These are phyloP conservation scores for Garcia nutans DNA, from an alignment of 345 rosid genomes.

Conservation along the genomic window DNA sequence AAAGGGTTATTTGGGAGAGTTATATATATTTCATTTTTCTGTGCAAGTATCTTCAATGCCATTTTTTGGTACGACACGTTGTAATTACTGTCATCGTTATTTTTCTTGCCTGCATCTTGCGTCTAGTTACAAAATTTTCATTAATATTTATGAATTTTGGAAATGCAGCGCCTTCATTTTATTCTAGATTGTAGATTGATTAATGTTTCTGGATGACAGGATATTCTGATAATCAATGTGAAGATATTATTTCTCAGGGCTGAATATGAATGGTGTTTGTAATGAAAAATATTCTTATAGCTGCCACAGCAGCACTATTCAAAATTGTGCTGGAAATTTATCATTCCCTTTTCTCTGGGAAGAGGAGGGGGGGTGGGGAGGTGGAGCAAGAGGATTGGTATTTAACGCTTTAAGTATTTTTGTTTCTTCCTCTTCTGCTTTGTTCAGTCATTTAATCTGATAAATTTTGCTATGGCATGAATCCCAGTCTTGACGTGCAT, in stretches of 20 bases:
- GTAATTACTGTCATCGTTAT: background rate
- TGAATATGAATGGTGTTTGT: constrained; percentile 2
- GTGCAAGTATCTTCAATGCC: background rate
- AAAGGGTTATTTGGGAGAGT: constrained; percentile 81
- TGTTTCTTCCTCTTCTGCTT: constrained; percentile 11
- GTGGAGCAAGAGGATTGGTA: background rate
- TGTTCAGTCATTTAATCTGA: constrained; percentile 63
- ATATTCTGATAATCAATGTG: background rate
- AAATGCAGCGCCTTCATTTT: background rate
- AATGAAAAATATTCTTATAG: constrained; percentile 8
- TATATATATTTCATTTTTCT: constrained; percentile 23
- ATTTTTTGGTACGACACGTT: background rate
- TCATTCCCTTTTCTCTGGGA: constrained; percentile 6
- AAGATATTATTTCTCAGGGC: background rate
- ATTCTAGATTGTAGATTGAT: constrained; percentile 5
- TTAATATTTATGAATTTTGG: background rate
- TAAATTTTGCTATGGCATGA: constrained; percentile 37
- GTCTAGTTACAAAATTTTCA: background rate
- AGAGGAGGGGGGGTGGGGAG: too few relatives aligned
- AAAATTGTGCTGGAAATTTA: constrained; percentile 14
- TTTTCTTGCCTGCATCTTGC: background rate
- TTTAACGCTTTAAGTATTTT: background rate
- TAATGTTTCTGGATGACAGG: background rate
- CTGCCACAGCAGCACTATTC: background rate
- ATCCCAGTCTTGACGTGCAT: constrained; percentile 49